Percentiles rank a stretch among this genome's conserved stretches.
phyloP scores from a whole-genome alignment of 306 rosid genomes.

The Cicer chorassanicum region DNA sequence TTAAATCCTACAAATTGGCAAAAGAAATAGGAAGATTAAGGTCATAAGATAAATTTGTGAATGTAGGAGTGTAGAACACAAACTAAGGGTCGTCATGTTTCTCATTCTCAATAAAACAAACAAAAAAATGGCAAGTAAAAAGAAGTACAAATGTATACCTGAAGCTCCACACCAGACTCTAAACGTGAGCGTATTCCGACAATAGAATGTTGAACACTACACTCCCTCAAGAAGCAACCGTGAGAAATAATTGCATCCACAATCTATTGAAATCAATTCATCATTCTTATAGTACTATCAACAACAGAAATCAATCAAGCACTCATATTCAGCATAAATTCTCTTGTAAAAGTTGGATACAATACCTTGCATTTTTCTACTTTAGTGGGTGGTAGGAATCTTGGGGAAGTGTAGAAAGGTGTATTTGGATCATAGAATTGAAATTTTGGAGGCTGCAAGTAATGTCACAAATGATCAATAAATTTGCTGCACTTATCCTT shows the following conservation, averaged over 20 bases:
- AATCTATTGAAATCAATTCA: slow-evolving; percentile 59
- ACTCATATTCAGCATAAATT: slow-evolving; percentile 8
- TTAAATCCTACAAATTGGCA: not conserved
- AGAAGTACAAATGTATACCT: slow-evolving; percentile 54
- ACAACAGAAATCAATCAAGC: slow-evolving; percentile 29
- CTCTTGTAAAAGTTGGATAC: slow-evolving; percentile 32
- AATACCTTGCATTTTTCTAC: slow-evolving; percentile 95
- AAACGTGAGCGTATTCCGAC: slow-evolving; percentile 94
- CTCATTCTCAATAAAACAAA: not conserved
- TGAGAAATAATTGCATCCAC: slow-evolving; percentile 89
- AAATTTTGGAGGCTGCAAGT: slow-evolving; percentile 79
- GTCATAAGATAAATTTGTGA: not conserved
- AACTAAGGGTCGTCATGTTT: not conserved
- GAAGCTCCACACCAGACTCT: slow-evolving; percentile 77
- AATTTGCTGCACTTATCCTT: slow-evolving; percentile 1
- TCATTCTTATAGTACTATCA: slow-evolving; percentile 33
- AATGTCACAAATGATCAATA: slow-evolving; percentile 43
- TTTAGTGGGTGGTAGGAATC: slow-evolving; percentile 97
- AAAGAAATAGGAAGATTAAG: not conserved
- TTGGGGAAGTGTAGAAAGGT: slow-evolving; percentile 94
- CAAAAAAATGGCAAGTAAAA: not conserved
- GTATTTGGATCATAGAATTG: slow-evolving; percentile 92
- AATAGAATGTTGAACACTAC: slow-evolving; percentile 85
- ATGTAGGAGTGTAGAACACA: not conserved
- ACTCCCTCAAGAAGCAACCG: slow-evolving; percentile 93